phyloP scores from a whole-genome alignment of 495 filamentous ascomycete species.

The Trichocladium antarcticum region DNA sequence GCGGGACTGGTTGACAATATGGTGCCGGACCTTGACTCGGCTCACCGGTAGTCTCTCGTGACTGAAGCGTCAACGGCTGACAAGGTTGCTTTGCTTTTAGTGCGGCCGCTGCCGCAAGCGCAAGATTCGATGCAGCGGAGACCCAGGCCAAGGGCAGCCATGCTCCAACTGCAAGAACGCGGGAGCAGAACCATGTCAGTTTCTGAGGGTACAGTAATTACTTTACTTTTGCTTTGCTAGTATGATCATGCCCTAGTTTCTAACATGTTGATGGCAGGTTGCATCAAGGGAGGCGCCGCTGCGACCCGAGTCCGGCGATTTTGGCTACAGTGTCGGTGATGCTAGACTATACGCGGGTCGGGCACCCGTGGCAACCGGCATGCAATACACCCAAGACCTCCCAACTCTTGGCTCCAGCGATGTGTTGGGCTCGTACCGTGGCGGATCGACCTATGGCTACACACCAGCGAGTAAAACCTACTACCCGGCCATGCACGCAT shows the following conservation, averaged over 20 bases:
- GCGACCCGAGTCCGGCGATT: conserved; percentile 28
- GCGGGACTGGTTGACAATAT: too few relatives aligned
- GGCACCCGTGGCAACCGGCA: conserved; percentile 13
- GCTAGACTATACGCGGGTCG: conserved; percentile 32
- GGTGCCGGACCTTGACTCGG: too few relatives aligned
- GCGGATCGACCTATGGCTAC: conserved; percentile 19
- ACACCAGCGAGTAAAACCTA: conserved; percentile 22
- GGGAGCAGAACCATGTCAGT: conserved; percentile 59
- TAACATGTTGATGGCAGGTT: conserved; percentile 34
- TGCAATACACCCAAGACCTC: conserved; percentile 22
- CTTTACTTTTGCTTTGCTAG: not conserved
- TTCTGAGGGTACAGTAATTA: conserved; percentile 52
- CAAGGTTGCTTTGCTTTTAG: conserved; percentile 33
- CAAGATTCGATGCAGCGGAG: conserved; percentile 94
- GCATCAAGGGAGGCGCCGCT: conserved; percentile 37
- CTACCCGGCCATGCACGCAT: conserved; percentile 27
- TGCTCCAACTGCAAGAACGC: conserved; percentile 76
- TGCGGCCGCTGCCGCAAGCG: conserved; percentile 84
- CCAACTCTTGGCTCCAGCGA: conserved; percentile 21
- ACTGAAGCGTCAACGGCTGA: not conserved
- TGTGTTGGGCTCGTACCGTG: conserved; percentile 23
- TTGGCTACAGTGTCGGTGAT: conserved; percentile 31
- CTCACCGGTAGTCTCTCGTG: too few relatives aligned
- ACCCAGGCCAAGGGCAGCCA: conserved; percentile 59
- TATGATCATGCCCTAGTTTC: not conserved